Evolutionary conservation across 2,329 filamentous ascomycete species (phyloP), one percentile per base, ranked within the genome.

Genomic region (Pyrenochaeta sp.): DNA sequence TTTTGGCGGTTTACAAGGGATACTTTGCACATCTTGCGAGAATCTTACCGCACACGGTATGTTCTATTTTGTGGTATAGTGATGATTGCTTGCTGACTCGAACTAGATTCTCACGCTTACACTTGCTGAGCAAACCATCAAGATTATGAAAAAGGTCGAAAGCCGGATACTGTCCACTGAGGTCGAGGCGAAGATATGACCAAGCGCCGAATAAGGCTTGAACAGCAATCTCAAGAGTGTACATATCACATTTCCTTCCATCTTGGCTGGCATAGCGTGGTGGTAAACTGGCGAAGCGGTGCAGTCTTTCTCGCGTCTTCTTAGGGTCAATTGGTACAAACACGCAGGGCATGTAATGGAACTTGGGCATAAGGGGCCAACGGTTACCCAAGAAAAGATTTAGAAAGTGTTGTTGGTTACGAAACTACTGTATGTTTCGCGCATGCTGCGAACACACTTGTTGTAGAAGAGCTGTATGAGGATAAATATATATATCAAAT

Each of bases 121-220:
- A 60, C 82, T 99, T 71, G 95, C 95, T 2, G 95, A 99, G 79
- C 95, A 99, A 81, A 98, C 95, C 9, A 97, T 96, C 78, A 97
- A 96, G 82, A 78, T 96, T 47, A 87, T 99, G 80, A 85, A 90
- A 61, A 90, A 86, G 74, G 77, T 96, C 30, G 95, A 99, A 78
- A 79, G 83, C 59, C 77, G 80, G 18, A 73, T 87, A 53, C 68
- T 85, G 18, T 77, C 82, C 10, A 74, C 79, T 17, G 76, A 76
- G 5, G 49, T 79, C 30, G 79, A 79, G 58, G 78, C 78, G 18
- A 79, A 77, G 57, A 71, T 84, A 66, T 85, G 76, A 55, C 18
- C 12, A 18, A 27, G 20, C 11, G 30, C 37, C 9, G 11, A 14
- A 18, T 10, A 11, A 11, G 6, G 18, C 20, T 21, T 37, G n/a